Evolutionary conservation across 148 eudicot genomes (phyloP).

Genomic region (Simmondsia chinensis): DNA sequence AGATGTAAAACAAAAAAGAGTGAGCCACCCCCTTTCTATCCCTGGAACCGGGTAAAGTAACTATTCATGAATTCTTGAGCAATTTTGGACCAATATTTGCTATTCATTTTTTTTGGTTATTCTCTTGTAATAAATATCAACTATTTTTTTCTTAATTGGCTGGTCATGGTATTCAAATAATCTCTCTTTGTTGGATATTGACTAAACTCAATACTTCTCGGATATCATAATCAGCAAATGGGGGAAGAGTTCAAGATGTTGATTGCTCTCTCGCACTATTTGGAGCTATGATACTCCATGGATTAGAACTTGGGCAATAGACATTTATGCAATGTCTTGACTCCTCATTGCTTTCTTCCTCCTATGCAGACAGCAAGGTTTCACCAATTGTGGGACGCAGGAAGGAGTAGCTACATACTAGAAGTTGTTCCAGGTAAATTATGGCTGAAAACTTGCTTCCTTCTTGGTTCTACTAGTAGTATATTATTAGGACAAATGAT

Average conservation of each 20-base stretch:
- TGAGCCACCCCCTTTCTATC: too few species aligned
- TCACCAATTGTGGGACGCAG: conserved; percentile 96
- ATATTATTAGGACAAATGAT: not conserved
- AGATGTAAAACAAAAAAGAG: too few species aligned
- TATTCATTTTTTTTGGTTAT: too few species aligned
- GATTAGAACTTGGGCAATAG: not conserved
- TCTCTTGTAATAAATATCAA: not conserved
- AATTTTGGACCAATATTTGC: too few species aligned
- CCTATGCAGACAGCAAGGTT: conserved; percentile 82
- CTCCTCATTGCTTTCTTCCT: not conserved
- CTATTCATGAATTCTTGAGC: too few species aligned
- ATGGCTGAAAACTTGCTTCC: not conserved
- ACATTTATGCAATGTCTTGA: not conserved
- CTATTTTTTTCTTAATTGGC: not conserved
- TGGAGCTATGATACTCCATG: conserved; percentile 58
- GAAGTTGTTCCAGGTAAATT: conserved; percentile 82
- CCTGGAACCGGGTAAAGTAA: too few species aligned
- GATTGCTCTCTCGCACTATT: conserved; percentile 83
- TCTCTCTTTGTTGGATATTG: conserved; percentile 3
- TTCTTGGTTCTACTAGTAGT: not conserved
- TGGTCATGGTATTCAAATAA: too few species aligned
- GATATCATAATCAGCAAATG: conserved; percentile 56
- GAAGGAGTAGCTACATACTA: conserved; percentile 73
- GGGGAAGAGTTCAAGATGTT: conserved; percentile 94
- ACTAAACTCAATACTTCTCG: not conserved